Conservation (phyloP, 2,329 filamentous ascomycete genomes). For the Epichloe typhina region DNA sequence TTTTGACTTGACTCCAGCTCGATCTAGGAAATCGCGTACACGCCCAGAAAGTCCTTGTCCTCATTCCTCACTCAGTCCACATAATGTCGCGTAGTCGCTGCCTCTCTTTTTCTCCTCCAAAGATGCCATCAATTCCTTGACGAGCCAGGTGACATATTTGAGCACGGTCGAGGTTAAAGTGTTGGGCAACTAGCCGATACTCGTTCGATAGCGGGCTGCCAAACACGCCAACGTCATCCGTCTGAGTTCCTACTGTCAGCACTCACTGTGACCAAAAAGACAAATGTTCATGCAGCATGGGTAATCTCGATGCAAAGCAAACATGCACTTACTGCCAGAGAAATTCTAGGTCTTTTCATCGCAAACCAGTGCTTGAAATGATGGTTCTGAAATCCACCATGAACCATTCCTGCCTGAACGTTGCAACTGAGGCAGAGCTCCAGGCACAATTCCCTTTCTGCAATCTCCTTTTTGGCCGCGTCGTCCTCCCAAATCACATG, state of each 20-base stretch:
- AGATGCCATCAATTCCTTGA: constrained; percentile 51
- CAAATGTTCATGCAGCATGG: not conserved
- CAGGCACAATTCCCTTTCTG: constrained; percentile 43
- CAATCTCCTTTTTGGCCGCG: constrained; percentile 41
- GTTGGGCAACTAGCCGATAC: constrained; percentile 56
- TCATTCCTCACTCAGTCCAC: constrained; percentile 21
- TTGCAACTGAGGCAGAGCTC: constrained; percentile 75
- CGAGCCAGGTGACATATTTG: constrained; percentile 43
- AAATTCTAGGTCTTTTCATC: constrained; percentile 44
- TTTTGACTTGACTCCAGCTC: no score
- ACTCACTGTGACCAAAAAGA: not conserved
- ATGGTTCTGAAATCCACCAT: constrained; percentile 52
- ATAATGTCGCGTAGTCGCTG: constrained; percentile 37
- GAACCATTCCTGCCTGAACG: constrained; percentile 60
- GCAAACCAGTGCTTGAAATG: constrained; percentile 65
- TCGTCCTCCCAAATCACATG: constrained; percentile 67
- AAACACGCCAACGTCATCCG: constrained; percentile 75
- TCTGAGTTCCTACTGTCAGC: constrained; percentile 32
- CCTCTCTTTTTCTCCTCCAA: constrained; percentile 51
- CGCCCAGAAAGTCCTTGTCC: not conserved
- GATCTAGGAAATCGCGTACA: no score
- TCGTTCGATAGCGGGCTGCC: constrained; percentile 65
- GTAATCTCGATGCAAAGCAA: not conserved
- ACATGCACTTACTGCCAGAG: constrained; percentile 50
- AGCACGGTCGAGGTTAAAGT: constrained; percentile 44